Evolutionary conservation across 331 rosid species (phyloP).

Genomic region (Cydonia oblonga): DNA sequence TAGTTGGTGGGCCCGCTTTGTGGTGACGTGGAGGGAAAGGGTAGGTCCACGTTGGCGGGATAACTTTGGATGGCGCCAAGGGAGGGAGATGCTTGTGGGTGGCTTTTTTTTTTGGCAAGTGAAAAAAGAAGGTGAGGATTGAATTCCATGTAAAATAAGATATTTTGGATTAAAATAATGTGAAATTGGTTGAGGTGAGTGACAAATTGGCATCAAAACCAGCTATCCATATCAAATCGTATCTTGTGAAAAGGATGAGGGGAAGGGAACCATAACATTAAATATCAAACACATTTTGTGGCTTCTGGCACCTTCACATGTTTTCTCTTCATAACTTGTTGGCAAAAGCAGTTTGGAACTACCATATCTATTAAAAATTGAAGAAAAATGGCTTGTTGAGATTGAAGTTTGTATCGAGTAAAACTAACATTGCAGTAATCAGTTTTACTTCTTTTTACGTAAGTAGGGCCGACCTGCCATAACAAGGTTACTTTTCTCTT

Average conservation of each 20-base stretch:
- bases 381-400: too few species aligned
- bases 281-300: background rate
- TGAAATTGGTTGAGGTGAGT: background rate
- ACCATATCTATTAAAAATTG: too few species aligned
- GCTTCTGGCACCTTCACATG: background rate
- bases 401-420: too few species aligned
- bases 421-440: too few species aligned
- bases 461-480: too few species aligned
- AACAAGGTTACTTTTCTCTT: too few species aligned
- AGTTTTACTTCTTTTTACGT: accelerated
- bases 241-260: background rate
- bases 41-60: constrained; percentile 30
- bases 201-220: background rate
- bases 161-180: background rate
- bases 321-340: background rate
- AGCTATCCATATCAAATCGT: background rate
- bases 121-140: background rate
- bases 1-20: too few species aligned
- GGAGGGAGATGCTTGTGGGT: background rate
- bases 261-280: background rate
- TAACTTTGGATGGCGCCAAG: background rate
- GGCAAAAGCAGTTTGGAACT: background rate
- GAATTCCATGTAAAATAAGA: background rate
- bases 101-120: background rate
- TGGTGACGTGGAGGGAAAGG: background rate